phyloP scores from a whole-genome alignment of 1,284 basidiomycete genomes.

The Boletus mariae region DNA sequence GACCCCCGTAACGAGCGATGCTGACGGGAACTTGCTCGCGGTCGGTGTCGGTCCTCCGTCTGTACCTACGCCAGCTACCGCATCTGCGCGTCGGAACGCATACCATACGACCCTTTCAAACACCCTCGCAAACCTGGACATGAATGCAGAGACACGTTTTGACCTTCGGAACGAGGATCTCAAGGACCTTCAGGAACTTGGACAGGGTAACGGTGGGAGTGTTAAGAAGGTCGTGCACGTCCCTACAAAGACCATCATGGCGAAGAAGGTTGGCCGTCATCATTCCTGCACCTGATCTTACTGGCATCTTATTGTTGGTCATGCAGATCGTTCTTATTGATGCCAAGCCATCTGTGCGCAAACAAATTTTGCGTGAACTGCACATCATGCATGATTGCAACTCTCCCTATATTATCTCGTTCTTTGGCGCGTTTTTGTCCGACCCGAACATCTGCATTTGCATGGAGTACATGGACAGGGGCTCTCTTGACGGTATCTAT shows the following conservation, averaged over 20 bases:
- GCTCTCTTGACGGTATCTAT: constrained; percentile 89
- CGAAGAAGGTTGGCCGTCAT: constrained; percentile 75
- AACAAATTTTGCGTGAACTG: constrained; percentile 95
- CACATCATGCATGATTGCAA: constrained; percentile 99
- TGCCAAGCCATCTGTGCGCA: constrained; percentile 94
- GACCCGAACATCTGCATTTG: constrained; percentile 99
- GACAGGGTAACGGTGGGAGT: constrained; percentile 96
- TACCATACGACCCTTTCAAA: constrained; percentile 72
- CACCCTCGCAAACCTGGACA: constrained; percentile 69
- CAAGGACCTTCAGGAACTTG: constrained; percentile 83
- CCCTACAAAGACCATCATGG: constrained; percentile 89
- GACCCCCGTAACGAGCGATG: constrained; percentile 38
- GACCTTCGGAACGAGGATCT: constrained; percentile 81
- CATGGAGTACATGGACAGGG: constrained; percentile 97
- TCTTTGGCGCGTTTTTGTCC: constrained; percentile 92
- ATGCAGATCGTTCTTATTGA: constrained; percentile 93
- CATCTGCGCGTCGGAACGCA: constrained; percentile 49
- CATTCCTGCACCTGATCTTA: background rate
- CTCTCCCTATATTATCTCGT: constrained; percentile 91
- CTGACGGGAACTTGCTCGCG: constrained; percentile 38
- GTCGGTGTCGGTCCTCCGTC: constrained; percentile 38
- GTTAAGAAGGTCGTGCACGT: constrained; percentile 93
- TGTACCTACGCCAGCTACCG: constrained; percentile 38
- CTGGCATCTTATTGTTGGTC: background rate
- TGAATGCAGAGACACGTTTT: constrained; percentile 72